Base-by-base conservation (phyloP, 73 alveolate genomes). In the Paramecium bursaria region DNA sequence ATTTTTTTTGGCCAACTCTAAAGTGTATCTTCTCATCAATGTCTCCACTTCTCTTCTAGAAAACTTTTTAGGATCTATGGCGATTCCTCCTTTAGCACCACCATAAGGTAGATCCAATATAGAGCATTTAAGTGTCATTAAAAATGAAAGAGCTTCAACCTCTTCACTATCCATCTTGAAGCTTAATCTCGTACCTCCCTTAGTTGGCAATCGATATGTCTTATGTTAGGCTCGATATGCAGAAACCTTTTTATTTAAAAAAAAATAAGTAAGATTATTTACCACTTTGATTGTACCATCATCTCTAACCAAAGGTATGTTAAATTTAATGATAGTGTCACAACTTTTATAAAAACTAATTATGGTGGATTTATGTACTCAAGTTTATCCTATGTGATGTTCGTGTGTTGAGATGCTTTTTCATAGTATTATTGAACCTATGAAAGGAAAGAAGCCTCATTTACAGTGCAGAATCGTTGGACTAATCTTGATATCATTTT, bases 51-150 rank as follows among this genome's bases (percentile, higher is more conserved):
- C 97, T 23, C 73, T 46, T 75, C 76, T 67, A 42, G 93, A 50
- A 53, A 86, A 92, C 46, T 87, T 85, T 26, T 74, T 85, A 21
- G 97, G 97, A 60, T 92, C 90, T 76, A 92, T 90, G 47, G 86
- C 86, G 50, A 92, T 85, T 11, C 95, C 97, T 33, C 97, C 97
- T 90, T 92, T 92, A 25, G 95, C 97, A 21, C 97, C 97, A 31
- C 98, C 98, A 61, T 92, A 93, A n/a, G 98, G 98, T 19, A 93
- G 51, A 67, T 88, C 94, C 48, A 92, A 91, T 48, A 76, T 61
- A 9, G 94, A 87, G 29, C 90, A 87, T 80, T 92, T 93, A 46
- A 86, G 87, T 5, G 98, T 93, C 95, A 91, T 93, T 44, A 93
- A 89, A 17, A 91, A 60, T 7, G 98, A 92, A 53, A 93, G 73